phyloP scores from a whole-genome alignment of 148 eudicot genomes.

The Fagopyrum esculentum region DNA sequence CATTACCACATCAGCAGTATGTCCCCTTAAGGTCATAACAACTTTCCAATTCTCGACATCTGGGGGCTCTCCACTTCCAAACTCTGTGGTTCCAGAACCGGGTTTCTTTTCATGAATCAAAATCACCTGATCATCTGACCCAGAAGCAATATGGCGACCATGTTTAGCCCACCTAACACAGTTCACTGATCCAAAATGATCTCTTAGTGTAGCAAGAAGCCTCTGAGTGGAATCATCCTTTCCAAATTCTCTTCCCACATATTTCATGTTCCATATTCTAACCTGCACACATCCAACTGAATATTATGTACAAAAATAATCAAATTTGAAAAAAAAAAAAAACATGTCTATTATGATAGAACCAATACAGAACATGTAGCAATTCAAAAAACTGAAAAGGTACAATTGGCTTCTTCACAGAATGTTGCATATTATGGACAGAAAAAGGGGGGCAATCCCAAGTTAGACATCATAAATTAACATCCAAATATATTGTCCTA shows the following conservation, averaged over 20 bases:
- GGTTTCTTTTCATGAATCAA: conserved; percentile 88
- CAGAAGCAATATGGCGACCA: conserved; percentile 82
- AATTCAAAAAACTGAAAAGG: neutral
- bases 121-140: conserved; percentile 95
- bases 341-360: neutral
- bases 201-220: conserved; percentile 90
- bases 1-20: conserved; percentile 99
- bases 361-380: neutral
- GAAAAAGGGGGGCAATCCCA: neutral
- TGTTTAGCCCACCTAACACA: conserved; percentile 99
- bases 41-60: conserved; percentile 98
- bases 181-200: conserved; percentile 94
- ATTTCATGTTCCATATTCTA: conserved; percentile 87
- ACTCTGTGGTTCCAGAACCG: conserved; percentile 95
- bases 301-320: neutral
- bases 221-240: conserved; percentile 51
- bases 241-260: conserved; percentile 47
- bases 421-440: neutral
- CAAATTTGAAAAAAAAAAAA: neutral
- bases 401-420: neutral
- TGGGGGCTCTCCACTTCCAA: conserved; percentile 98
- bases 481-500: neutral
- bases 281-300: conserved; percentile 39
- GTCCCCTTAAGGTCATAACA: conserved; percentile 86
- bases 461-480: neutral